Evolutionary conservation across 2,329 filamentous ascomycete genomes (phyloP), one percentile per base, ranked within the genome.

Genomic region (Eutypella sp.): DNA sequence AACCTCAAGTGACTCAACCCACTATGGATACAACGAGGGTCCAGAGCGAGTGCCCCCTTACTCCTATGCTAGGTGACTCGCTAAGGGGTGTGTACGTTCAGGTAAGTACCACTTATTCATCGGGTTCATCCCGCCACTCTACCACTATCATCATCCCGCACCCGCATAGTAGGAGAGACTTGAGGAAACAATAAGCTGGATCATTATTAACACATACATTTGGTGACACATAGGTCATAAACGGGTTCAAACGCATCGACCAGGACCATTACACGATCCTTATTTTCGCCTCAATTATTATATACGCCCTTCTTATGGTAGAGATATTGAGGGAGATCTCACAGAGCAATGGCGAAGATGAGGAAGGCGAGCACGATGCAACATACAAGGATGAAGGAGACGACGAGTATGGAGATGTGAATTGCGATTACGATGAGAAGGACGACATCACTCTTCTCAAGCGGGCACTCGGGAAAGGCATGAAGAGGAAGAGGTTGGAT

Each of bases 301-400:
- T 45, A 20, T 45, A 41, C 29, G 29, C 38, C 15, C 25, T 31
- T 10, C 38, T 45, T n/a, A 34, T 41, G 25, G 18, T 36, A 15
- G 43, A 45, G 29, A 24, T 45, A 20, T 15, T 45, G 13, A 13
- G 25, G 15, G 43, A 41, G 29, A 20, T 39, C 6, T 13, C 18
- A 13, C 36, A 22, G 10, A 22, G 23, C 13, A 20, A 4, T n/a
- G 8, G 36, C 5, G 36, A 11, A 3, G 20, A 7, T 6, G 36
- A 39, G 34, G 34, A 19, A 37, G 18, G 18, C 3, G 18, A n/a
- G 13, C n/a, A n/a, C n/a, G n/a, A n/a, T n/a, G n/a, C n/a, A n/a
- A n/a, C n/a, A n/a, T n/a, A n/a, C n/a, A n/a, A n/a, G n/a, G n/a
- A n/a, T n/a, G n/a, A 22, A 39, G 36, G 5, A 2, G 36, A 5